Conservation (phyloP, 2,329 filamentous ascomycete species). For the Neoascochyta sp. region DNA sequence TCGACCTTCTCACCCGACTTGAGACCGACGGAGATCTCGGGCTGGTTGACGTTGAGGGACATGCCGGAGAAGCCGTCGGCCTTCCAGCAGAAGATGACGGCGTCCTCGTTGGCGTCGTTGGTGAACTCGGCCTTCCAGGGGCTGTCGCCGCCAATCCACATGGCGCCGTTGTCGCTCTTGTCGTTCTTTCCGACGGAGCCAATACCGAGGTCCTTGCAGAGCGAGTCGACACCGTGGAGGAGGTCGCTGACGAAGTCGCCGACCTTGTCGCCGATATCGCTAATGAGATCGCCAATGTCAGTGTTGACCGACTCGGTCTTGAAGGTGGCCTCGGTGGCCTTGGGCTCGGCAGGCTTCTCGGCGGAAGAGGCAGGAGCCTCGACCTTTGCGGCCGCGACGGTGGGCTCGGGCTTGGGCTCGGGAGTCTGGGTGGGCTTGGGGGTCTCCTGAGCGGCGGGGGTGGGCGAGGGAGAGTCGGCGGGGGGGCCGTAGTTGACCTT, state of each 20-base stretch:
- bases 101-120: constrained; percentile 32
- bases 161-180: constrained; percentile 25
- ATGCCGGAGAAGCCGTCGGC: constrained; percentile 33
- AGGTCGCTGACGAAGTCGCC: constrained; percentile 16
- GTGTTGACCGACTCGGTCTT: constrained; percentile 6
- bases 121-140: constrained; percentile 35
- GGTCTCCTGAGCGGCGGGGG: constrained; percentile 6
- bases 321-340: constrained; percentile 3
- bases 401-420: constrained; percentile 9
- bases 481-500: constrained; percentile 25
- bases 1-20: constrained; percentile 35
- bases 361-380: constrained; percentile 4
- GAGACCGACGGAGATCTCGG: constrained; percentile 41
- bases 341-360: background rate
- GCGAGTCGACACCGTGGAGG: constrained; percentile 16
- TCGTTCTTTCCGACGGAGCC: constrained; percentile 26
- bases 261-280: constrained; percentile 5
- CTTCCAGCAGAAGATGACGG: constrained; percentile 39
- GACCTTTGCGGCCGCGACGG: constrained; percentile 5
- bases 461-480: constrained; percentile 14
- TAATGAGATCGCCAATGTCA: constrained; percentile 1
- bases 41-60: constrained; percentile 35
- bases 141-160: constrained; percentile 38
- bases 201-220: constrained; percentile 20
- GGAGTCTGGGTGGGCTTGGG: constrained; percentile 3